These are phyloP conservation scores for Xylaria cubensis DNA, from an alignment of 495 filamentous ascomycete genomes.

Conservation along the genomic window DNA sequence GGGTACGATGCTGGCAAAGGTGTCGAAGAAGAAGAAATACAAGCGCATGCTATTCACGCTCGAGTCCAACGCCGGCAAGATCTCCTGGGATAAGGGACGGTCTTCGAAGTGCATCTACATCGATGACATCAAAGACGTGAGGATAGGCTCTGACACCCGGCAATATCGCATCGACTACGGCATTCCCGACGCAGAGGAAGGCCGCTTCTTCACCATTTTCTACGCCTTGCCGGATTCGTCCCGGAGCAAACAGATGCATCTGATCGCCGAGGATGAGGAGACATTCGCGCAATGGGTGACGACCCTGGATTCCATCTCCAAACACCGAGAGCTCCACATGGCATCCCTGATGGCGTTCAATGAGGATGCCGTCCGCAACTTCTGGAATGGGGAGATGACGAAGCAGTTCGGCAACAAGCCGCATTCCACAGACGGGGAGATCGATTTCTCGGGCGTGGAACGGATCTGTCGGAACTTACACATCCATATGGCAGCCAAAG, in stretches of 20 bases:
- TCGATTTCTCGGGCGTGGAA: constrained; percentile 78
- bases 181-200: constrained; percentile 65
- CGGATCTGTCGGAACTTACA: constrained; percentile 85
- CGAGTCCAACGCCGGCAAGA: constrained; percentile 80
- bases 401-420: constrained; percentile 64
- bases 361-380: constrained; percentile 77
- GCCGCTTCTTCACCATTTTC: constrained; percentile 85
- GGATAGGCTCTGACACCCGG: constrained; percentile 80
- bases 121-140: constrained; percentile 91
- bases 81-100: constrained; percentile 83
- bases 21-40: constrained; percentile 78
- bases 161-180: constrained; percentile 88
- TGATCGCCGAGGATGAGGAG: constrained; percentile 75
- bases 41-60: constrained; percentile 78
- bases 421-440: constrained; percentile 67
- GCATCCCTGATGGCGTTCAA: constrained; percentile 79
- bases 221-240: constrained; percentile 76
- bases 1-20: constrained; percentile 78
- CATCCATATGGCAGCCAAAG: constrained; percentile 80
- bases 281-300: constrained; percentile 80
- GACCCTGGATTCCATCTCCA: constrained; percentile 78
- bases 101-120: constrained; percentile 86
- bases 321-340: constrained; percentile 87
- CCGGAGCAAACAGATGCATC: constrained; percentile 76
- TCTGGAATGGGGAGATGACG: constrained; percentile 89